Base-by-base conservation (phyloP, 2,329 filamentous ascomycete species). In the Pseudopithomyces maydicus region DNA sequence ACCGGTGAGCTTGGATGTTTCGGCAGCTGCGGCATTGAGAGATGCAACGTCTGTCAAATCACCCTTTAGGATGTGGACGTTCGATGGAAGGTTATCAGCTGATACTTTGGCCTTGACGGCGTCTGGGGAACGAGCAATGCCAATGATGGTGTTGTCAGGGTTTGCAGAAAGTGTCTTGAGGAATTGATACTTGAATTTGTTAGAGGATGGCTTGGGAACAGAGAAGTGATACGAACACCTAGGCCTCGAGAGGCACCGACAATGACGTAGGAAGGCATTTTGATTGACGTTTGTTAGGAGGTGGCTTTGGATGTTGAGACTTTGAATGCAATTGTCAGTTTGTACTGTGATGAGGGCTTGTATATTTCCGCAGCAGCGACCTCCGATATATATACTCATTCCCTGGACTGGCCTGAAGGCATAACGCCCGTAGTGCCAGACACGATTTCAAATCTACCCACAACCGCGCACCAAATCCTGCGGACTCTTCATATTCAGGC, bases 11-110 rank as follows among this genome's bases (percentile, higher is more conserved):
- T 62, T 52, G 14, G 73, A 59, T n/a, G 67, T 63, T 32, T 66
- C 59, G 1, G 66, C 60, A 19, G 75, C 76, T 14, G 75, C 75
- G 17, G 65, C 70, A 15, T 67, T 69, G 46, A 80, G 69, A 26
- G 69, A 74, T 14, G 69, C 59, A 26, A 67, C 69, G 48, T 73
- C 63, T 23, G 64, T 67, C 14, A 77, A 57, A 54, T 79, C 74
- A 48, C 59, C 74, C 45, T 71, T 61, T 56, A 81, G 53, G 52
- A 79, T 52, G 59, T 78, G 75, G 36, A 79, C 61, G 49, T 79
- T 79, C 2, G 38, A 44, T 36, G 43, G 14, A 15, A 33, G 22
- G 23, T 29, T 38, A 17, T 54, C 52, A 22, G 43, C 44, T 5
- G n/a, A 14, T 2, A 54, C 33, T 47, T 41, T 39, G 19, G 15